phyloP scores from a whole-genome alignment of 2,329 filamentous ascomycete genomes.

The Aspergillus spinulosporus region DNA sequence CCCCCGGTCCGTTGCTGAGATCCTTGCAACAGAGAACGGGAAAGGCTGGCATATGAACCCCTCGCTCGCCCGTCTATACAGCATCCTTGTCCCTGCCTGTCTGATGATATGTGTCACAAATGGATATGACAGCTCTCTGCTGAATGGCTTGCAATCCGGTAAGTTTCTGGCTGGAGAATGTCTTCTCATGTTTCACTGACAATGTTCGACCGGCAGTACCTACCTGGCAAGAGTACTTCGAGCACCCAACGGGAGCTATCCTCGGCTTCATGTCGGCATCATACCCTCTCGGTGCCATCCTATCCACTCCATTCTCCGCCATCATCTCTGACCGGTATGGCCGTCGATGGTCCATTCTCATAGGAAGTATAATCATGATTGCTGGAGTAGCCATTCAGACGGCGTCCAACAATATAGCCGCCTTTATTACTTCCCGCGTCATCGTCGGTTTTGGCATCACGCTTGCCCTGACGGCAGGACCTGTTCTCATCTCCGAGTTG shows the following conservation, averaged over 20 bases:
- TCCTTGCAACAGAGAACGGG: conserved; percentile 33
- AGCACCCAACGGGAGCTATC: conserved; percentile 11
- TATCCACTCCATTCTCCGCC: conserved; percentile 22
- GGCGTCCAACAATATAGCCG: conserved; percentile 22
- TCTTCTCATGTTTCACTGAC: too few relatives aligned
- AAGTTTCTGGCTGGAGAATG: too few relatives aligned
- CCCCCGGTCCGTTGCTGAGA: conserved; percentile 29
- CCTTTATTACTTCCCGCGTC: conserved; percentile 27
- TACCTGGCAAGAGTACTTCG: conserved; percentile 39
- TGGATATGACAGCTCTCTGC: not conserved
- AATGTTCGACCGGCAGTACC: too few relatives aligned
- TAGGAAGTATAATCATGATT: conserved; percentile 47
- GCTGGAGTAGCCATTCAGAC: conserved; percentile 29
- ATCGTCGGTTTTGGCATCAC: conserved; percentile 27
- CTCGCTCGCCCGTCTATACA: not conserved
- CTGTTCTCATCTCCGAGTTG: conserved; percentile 28
- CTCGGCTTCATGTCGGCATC: conserved; percentile 12
- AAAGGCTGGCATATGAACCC: not conserved
- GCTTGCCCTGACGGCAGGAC: conserved; percentile 21
- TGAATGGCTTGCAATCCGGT: not conserved
- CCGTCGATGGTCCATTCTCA: conserved; percentile 20
- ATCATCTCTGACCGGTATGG: conserved; percentile 24
- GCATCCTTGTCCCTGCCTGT: not conserved
- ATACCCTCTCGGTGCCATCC: conserved; percentile 12
- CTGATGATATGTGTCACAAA: not conserved